These are phyloP conservation scores for Halocafeteria seosinensis DNA, from an alignment of 108 stramenopile species.

Conservation along the genomic window DNA sequence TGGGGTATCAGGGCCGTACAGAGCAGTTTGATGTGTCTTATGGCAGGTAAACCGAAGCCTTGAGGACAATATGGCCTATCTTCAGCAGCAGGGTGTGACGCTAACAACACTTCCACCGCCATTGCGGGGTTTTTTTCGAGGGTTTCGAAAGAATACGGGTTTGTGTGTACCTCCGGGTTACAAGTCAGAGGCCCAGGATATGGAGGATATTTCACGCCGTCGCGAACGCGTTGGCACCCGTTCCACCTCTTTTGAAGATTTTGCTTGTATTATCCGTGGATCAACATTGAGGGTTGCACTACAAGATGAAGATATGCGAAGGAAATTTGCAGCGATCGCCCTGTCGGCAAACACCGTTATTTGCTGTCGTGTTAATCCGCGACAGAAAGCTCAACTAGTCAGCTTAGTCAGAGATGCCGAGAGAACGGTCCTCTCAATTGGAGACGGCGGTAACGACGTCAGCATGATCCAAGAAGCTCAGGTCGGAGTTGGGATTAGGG, in stretches of 20 bases:
- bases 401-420: constrained; percentile 19
- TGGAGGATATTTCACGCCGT: no score
- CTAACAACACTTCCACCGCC: no score
- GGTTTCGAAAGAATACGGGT: no score
- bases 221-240: no score
- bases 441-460: constrained; percentile 53
- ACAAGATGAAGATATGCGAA: background rate
- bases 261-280: no score
- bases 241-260: no score
- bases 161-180: no score
- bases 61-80: no score
- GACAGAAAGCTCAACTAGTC: constrained; percentile 39
- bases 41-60: no score
- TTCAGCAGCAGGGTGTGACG: no score
- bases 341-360: constrained; percentile 23
- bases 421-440: constrained; percentile 21
- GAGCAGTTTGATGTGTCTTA: background rate
- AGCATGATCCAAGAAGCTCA: constrained; percentile 50
- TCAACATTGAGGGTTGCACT: background rate
- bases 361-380: constrained; percentile 38
- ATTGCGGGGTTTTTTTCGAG: no score
- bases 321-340: background rate
- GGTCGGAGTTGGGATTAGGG: constrained; percentile 47
- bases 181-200: no score
- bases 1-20: background rate